These are phyloP conservation scores for Aspergillus kassunensis DNA, from an alignment of 495 filamentous ascomycete species.

Conservation along the genomic window DNA sequence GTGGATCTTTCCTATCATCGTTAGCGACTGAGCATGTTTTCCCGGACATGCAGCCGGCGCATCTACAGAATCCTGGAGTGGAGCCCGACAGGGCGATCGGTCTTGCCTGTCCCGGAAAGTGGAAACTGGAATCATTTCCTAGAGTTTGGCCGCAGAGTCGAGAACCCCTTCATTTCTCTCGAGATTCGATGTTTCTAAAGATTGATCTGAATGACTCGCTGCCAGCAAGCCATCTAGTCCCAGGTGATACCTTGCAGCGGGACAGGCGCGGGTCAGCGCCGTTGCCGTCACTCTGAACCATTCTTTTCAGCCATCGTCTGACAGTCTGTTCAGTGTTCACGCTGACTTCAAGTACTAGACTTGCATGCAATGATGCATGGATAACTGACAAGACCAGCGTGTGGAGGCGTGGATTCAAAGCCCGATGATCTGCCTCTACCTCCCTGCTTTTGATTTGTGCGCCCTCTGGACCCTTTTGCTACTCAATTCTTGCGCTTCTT, in stretches of 20 bases:
- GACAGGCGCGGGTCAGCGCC: constrained; percentile 17
- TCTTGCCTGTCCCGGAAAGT: constrained; percentile 17
- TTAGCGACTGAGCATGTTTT: neutral
- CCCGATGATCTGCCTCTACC: constrained; percentile 12
- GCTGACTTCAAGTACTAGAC: too few relatives aligned
- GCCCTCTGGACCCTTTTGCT: constrained; percentile 4
- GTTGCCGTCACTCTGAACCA: constrained; percentile 16
- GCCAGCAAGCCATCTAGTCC: constrained; percentile 4
- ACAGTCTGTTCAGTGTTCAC: too few relatives aligned
- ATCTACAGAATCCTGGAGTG: constrained; percentile 5
- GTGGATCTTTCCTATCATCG: neutral
- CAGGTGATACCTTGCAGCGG: constrained; percentile 21
- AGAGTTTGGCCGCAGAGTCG: constrained; percentile 8
- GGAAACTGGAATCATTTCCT: constrained; percentile 2
- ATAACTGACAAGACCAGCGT: constrained; percentile 3
- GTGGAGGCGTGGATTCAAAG: constrained; percentile 9
- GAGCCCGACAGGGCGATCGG: constrained; percentile 23
- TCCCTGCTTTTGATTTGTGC: neutral
- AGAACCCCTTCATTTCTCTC: constrained; percentile 1
- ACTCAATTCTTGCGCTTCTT: neutral
- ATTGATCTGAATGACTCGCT: constrained; percentile 10
- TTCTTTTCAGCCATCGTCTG: too few relatives aligned
- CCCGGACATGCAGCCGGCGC: neutral
- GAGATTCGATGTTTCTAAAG: neutral
- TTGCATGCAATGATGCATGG: too few relatives aligned